A percentile compares a stretch with the other conserved stretches of the same genome.
phyloP scores from a whole-genome alignment of 208 protist species.

The Novymonas esmeraldas region DNA sequence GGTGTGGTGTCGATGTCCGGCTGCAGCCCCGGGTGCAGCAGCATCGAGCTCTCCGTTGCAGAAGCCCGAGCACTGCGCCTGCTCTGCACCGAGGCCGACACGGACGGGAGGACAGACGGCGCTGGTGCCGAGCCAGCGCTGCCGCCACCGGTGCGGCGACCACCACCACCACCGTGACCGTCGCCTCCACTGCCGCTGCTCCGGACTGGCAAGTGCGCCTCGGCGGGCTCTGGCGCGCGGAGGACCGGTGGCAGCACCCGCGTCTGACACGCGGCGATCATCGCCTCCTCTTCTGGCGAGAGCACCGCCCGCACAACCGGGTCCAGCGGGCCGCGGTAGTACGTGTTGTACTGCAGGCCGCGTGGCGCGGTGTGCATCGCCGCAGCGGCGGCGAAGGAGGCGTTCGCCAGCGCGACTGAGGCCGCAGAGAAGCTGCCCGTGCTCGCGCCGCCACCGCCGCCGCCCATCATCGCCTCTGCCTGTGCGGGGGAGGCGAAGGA shows the following conservation, averaged over 20 bases:
- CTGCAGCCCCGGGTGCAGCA: too few relatives aligned
- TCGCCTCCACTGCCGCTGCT: background rate
- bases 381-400: slow-evolving; percentile 5
- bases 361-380: background rate
- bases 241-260: slow-evolving; percentile 14
- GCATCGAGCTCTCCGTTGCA: too few relatives aligned
- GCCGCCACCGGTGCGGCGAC: background rate
- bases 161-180: background rate
- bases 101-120: background rate
- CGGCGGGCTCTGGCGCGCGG: background rate
- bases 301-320: slow-evolving; percentile 53
- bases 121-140: background rate
- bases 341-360: slow-evolving; percentile 33
- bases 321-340: slow-evolving; percentile 65
- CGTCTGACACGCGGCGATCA: slow-evolving; percentile 31
- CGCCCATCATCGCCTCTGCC: background rate
- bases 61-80: too few relatives aligned
- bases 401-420: slow-evolving; percentile 19
- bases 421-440: slow-evolving; percentile 12
- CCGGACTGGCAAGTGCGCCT: background rate
- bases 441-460: background rate
- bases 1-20: too few relatives aligned
- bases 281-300: slow-evolving; percentile 44
- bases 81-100: too few relatives aligned
- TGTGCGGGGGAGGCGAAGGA: slow-evolving; percentile 5